Evolutionary conservation across 2,329 filamentous ascomycete species (phyloP).

Genomic region (Cladosporium sp.): DNA sequence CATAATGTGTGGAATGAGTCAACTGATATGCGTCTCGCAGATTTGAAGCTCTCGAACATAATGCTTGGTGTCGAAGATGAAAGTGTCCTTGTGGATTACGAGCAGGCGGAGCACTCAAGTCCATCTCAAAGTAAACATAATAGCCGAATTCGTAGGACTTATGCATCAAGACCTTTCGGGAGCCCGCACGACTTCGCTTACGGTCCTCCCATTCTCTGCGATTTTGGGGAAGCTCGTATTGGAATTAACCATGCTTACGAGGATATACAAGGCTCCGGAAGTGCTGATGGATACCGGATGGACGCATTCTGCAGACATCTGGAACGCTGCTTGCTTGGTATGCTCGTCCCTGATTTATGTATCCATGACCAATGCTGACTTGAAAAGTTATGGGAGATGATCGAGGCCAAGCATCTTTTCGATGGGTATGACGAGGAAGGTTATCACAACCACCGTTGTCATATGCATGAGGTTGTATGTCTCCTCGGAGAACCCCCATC

Average conservation of each 20-base stretch:
- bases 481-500: neutral
- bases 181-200: neutral
- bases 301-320: neutral
- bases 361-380: neutral
- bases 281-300: neutral
- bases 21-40: neutral
- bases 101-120: neutral
- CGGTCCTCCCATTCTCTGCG: neutral
- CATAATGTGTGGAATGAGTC: neutral
- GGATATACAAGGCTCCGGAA: neutral
- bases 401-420: neutral
- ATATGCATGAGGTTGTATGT: neutral
- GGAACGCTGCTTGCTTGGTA: constrained; percentile 4
- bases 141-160: neutral
- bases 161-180: neutral
- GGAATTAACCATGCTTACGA: neutral
- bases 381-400: neutral
- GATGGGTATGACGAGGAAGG: neutral
- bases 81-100: neutral
- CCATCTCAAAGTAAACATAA: neutral
- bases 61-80: neutral
- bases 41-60: neutral
- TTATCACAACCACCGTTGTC: neutral
- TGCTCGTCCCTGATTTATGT: neutral
- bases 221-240: neutral